phyloP scores from a whole-genome alignment of 306 rosid species.

The Carpinus fangiana region DNA sequence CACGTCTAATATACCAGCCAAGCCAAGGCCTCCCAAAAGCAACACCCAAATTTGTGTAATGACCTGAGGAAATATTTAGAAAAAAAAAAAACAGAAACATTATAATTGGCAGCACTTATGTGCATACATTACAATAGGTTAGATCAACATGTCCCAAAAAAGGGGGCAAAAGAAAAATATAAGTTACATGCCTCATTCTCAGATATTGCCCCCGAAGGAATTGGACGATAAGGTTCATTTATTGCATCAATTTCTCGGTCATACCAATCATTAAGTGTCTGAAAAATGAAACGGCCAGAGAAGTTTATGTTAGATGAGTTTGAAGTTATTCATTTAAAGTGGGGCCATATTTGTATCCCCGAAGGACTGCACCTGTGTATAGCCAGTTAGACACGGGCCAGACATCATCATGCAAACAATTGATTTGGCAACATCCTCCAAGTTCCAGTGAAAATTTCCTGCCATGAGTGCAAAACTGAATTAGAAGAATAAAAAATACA shows the following conservation, averaged over 20 bases:
- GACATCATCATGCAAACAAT: constrained; percentile 93
- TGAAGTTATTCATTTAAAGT: constrained; percentile 13
- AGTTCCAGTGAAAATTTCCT: constrained; percentile 94
- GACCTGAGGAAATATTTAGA: constrained; percentile 51
- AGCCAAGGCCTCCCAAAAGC: constrained; percentile 79
- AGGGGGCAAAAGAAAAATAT: background rate
- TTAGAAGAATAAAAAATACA: constrained; percentile 8
- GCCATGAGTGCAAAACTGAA: constrained; percentile 15
- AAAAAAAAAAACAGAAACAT: constrained; percentile 1
- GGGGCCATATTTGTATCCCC: background rate
- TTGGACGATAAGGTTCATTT: constrained; percentile 97
- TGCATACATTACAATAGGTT: background rate
- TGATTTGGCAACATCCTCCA: constrained; percentile 87
- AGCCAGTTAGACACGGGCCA: constrained; percentile 92
- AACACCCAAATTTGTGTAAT: constrained; percentile 94
- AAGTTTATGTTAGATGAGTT: constrained; percentile 17
- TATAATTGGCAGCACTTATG: background rate
- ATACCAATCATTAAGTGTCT: constrained; percentile 98
- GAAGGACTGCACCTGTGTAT: constrained; percentile 66
- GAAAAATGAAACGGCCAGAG: constrained; percentile 17
- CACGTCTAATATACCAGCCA: constrained; percentile 79
- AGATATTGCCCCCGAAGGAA: constrained; percentile 95
- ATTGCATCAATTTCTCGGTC: constrained; percentile 98
- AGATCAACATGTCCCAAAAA: background rate
- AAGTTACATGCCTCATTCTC: constrained; percentile 71